Conservation (phyloP, 2,329 filamentous ascomycete genomes). For the Talaromyces sp. region DNA sequence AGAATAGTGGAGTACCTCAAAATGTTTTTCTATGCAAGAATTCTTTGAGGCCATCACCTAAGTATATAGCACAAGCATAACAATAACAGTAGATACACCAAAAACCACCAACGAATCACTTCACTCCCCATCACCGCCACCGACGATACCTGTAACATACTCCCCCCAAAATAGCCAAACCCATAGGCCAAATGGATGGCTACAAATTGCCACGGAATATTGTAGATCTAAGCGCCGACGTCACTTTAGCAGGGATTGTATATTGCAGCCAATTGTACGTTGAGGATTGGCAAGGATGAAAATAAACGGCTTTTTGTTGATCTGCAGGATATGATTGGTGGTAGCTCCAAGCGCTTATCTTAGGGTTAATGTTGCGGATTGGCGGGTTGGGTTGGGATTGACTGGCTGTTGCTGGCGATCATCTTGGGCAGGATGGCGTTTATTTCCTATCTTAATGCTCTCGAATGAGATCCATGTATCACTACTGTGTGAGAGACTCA, state of each 20-base stretch:
- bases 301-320: not conserved
- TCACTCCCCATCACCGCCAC: not conserved
- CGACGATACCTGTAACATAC: not conserved
- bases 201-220: not conserved
- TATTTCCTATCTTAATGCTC: not conserved
- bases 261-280: not conserved
- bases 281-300: not conserved
- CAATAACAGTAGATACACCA: not conserved
- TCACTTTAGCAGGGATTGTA: conserved; percentile 9
- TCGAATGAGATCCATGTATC: not conserved
- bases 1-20: not conserved
- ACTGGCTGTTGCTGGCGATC: not conserved
- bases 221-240: conserved; percentile 11
- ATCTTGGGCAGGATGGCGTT: not conserved
- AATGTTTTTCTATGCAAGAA: not conserved
- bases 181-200: not conserved
- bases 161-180: not conserved
- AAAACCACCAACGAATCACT: not conserved
- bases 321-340: not conserved
- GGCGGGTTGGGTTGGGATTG: not conserved
- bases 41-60: no score
- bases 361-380: conserved; percentile 4
- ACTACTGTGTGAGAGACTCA: not conserved
- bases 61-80: not conserved
- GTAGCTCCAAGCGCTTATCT: not conserved